A percentile compares a stretch with the other conserved stretches of the same genome.
Conservation (phyloP, 192 early-diverging fungal species). For the Mortierella antarctica region DNA sequence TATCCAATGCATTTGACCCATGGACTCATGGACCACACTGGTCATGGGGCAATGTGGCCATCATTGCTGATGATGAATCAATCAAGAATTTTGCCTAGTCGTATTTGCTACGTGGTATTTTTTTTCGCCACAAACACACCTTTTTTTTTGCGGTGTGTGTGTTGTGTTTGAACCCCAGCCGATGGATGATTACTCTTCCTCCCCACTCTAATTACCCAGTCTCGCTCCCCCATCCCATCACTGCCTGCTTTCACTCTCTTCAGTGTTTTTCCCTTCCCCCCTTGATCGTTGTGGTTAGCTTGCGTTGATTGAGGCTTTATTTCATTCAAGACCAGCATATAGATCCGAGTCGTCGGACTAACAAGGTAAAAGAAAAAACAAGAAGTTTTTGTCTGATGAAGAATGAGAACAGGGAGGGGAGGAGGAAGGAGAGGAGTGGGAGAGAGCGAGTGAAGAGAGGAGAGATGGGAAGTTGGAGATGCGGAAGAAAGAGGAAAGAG, state of each 20-base stretch:
- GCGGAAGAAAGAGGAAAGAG: neutral
- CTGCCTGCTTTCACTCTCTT: neutral
- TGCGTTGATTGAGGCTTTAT: neutral
- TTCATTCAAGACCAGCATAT: neutral
- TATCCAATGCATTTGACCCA: neutral
- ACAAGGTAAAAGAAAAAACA: neutral
- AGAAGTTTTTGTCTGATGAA: no score
- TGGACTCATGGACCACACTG: no score
- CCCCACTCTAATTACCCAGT: neutral
- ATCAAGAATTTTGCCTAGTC: conserved; percentile 24
- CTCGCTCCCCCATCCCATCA: neutral
- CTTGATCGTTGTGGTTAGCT: no score
- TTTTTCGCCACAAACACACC: neutral
- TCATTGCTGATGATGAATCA: neutral
- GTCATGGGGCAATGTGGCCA: neutral
- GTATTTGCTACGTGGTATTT: conserved; percentile 30
- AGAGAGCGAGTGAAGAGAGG: neutral
- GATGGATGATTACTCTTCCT: conserved; percentile 34
- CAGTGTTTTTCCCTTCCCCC: neutral
- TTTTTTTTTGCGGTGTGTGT: neutral
- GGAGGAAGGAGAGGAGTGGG: neutral
- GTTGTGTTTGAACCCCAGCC: conserved; percentile 1
- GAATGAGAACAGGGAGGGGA: neutral
- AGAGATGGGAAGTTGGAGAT: neutral
- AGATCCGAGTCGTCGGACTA: neutral